These are phyloP conservation scores for Thalassiosira livingstoniorum DNA, from an alignment of 352 stramenopile genomes.

Conservation along the genomic window DNA sequence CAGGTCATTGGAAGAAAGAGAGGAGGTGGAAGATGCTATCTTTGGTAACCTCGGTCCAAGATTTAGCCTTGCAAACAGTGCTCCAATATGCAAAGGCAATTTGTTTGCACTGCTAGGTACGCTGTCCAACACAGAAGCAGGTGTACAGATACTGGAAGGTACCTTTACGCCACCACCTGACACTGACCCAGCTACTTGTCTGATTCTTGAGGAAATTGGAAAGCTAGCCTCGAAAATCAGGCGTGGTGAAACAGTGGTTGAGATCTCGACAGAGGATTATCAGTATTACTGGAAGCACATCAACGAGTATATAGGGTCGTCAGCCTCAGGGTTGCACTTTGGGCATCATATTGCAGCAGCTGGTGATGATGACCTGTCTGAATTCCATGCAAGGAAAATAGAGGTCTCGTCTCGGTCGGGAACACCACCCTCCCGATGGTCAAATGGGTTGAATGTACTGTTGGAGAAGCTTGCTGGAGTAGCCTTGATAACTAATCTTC, in stretches of 20 bases:
- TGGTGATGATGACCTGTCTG: neutral
- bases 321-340: neutral
- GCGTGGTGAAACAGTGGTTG: neutral
- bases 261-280: neutral
- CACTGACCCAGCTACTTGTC: neutral
- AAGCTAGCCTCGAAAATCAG: neutral
- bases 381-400: neutral
- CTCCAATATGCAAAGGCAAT: neutral
- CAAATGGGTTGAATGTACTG: slow-evolving; percentile 23
- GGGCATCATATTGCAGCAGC: neutral
- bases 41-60: neutral
- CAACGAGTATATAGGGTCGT: neutral
- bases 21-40: neutral
- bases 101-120: neutral
- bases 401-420: neutral
- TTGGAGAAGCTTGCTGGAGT: slow-evolving; percentile 18
- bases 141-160: neutral
- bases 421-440: neutral
- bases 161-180: neutral
- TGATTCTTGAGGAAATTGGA: neutral
- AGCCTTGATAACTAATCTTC: slow-evolving; percentile 16
- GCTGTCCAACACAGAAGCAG: neutral
- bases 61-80: neutral
- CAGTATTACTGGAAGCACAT: neutral
- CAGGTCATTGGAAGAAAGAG: neutral